Conservation (phyloP, 495 filamentous ascomycete species). For the Rostrohypoxylon terebratum region DNA sequence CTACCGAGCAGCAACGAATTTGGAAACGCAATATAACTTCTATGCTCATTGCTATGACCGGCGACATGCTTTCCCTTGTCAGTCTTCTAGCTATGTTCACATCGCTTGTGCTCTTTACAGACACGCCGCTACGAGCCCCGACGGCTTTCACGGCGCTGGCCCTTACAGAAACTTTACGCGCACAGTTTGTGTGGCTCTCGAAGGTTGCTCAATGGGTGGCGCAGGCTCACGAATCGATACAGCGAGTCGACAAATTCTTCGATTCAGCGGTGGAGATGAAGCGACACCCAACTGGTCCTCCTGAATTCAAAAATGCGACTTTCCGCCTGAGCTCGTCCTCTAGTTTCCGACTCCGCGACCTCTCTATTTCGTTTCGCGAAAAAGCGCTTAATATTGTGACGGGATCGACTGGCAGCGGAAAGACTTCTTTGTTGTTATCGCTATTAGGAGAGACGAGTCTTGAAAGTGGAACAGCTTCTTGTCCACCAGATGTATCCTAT, state of each 20-base stretch:
- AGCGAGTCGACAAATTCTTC: slow-evolving; percentile 86
- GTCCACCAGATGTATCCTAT: slow-evolving; percentile 78
- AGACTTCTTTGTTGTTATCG: slow-evolving; percentile 87
- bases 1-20: slow-evolving; percentile 73
- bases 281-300: slow-evolving; percentile 73
- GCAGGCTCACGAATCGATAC: slow-evolving; percentile 85
- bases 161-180: slow-evolving; percentile 80
- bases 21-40: slow-evolving; percentile 80
- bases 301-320: slow-evolving; percentile 61
- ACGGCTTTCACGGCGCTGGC: slow-evolving; percentile 87
- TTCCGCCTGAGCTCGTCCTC: slow-evolving; percentile 55
- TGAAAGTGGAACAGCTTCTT: slow-evolving; percentile 71
- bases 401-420: slow-evolving; percentile 83
- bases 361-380: slow-evolving; percentile 72
- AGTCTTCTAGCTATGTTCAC: slow-evolving; percentile 87
- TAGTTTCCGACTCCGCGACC: slow-evolving; percentile 75
- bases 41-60: slow-evolving; percentile 80
- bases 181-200: slow-evolving; percentile 84
- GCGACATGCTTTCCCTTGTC: slow-evolving; percentile 82
- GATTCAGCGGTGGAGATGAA: slow-evolving; percentile 86
- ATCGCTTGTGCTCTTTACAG: slow-evolving; percentile 80
- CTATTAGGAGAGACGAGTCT: slow-evolving; percentile 85
- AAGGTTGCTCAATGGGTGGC: slow-evolving; percentile 91
- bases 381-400: slow-evolving; percentile 81
- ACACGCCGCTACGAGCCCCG: slow-evolving; percentile 78